Conservation (phyloP, 495 filamentous ascomycete genomes). For the Talaromyces wortmannii region DNA sequence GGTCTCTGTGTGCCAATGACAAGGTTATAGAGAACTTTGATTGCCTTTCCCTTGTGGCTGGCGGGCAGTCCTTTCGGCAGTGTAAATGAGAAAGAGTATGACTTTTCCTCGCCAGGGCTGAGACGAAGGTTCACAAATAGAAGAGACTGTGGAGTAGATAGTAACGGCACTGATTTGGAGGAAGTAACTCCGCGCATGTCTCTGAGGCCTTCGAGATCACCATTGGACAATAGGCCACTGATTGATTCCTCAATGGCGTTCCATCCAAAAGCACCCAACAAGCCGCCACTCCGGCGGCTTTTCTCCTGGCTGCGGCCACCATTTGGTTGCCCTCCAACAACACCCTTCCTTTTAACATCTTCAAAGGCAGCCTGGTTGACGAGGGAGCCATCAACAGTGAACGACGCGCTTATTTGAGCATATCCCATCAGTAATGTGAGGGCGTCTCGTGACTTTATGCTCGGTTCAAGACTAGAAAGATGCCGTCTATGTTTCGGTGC, state of each 20-base stretch:
- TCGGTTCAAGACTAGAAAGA: conserved; percentile 48
- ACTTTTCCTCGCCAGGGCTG: conserved; percentile 80
- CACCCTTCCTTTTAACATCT: conserved; percentile 89
- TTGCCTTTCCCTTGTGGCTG: conserved; percentile 84
- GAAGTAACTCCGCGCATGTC: conserved; percentile 82
- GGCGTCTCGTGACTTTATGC: conserved; percentile 37
- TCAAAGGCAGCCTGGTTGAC: conserved; percentile 88
- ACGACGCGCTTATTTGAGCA: conserved; percentile 88
- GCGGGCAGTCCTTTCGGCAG: conserved; percentile 84
- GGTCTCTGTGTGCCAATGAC: conserved; percentile 89
- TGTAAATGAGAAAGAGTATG: conserved; percentile 78
- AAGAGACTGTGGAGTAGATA: conserved; percentile 95
- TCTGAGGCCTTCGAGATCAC: conserved; percentile 84
- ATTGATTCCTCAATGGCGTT: conserved; percentile 82
- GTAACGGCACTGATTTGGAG: conserved; percentile 75
- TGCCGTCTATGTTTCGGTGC: conserved; percentile 53
- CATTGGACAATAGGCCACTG: conserved; percentile 74
- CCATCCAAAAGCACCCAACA: conserved; percentile 84
- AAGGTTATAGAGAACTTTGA: conserved; percentile 87
- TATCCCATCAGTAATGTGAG: conserved; percentile 97
- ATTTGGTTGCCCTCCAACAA: conserved; percentile 56
- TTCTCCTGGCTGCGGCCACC: conserved; percentile 40
- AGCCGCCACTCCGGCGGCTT: conserved; percentile 66
- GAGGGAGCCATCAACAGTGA: conserved; percentile 84
- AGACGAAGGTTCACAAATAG: conserved; percentile 90